Percentiles rank a stretch among this genome's conserved stretches.
Evolutionary conservation across 2,329 filamentous ascomycete species (phyloP).

Genomic region (Ophiostoma ulmi): DNA sequence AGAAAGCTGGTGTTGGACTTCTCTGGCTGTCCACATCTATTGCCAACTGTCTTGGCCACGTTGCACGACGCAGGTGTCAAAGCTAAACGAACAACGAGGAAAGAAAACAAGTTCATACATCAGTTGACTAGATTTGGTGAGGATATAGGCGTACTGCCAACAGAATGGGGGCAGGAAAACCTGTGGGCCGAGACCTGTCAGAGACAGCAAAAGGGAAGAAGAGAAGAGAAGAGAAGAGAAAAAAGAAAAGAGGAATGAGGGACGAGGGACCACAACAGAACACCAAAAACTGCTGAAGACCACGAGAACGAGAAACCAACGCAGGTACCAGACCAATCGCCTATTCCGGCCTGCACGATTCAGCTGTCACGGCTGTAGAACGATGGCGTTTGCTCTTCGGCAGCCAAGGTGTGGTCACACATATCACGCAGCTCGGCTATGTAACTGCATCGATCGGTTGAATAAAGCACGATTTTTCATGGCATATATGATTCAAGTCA

Average conservation of each 20-base stretch:
- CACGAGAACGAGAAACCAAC: conserved; percentile 3
- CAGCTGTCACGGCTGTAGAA: background rate
- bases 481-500: too few relatives aligned
- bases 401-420: background rate
- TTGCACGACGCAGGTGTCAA: conserved; percentile 4
- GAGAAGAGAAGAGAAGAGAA: background rate
- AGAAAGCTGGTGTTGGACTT: too few relatives aligned
- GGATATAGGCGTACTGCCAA: background rate
- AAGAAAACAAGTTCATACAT: background rate
- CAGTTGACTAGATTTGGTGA: background rate
- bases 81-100: background rate
- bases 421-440: background rate
- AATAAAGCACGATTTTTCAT: too few relatives aligned
- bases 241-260: background rate
- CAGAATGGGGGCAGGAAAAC: background rate
- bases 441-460: background rate
- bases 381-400: background rate
- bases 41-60: background rate
- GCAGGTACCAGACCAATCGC: background rate
- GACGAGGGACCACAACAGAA: background rate
- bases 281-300: background rate
- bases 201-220: background rate
- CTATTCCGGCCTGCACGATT: background rate
- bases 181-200: background rate
- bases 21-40: too few relatives aligned